Conservation (phyloP, 108 stramenopile genomes). For the Nitzschia inconspicua region DNA sequence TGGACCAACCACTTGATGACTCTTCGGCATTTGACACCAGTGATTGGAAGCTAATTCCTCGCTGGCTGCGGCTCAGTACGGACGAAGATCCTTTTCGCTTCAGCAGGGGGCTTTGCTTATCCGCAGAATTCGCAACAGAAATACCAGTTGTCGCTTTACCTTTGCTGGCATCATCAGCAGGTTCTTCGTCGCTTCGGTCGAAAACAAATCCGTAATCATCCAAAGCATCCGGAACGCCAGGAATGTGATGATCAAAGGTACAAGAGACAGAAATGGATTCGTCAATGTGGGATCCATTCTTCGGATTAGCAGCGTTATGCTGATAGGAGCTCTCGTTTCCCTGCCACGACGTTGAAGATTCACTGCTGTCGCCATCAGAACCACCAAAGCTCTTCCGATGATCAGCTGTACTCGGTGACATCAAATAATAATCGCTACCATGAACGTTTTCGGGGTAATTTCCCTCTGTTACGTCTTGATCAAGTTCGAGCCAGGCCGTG, state of each 20-base stretch:
- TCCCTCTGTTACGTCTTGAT: conserved; percentile 22
- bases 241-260: not conserved
- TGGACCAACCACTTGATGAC: conserved; percentile 7
- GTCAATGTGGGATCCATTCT: not conserved
- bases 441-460: not conserved
- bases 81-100: too few relatives aligned
- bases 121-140: too few relatives aligned
- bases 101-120: too few relatives aligned
- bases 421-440: conserved; percentile 21
- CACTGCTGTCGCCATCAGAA: not conserved
- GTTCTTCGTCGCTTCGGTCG: conserved; percentile 24
- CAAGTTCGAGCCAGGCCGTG: conserved; percentile 93
- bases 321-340: not conserved
- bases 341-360: not conserved
- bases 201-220: conserved; percentile 49
- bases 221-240: conserved; percentile 4
- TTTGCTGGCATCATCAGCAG: not conserved
- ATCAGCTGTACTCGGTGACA: not conserved
- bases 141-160: not conserved
- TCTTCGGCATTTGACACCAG: conserved; percentile 17
- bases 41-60: conserved; percentile 2
- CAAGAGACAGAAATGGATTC: conserved; percentile 11
- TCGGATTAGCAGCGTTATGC: conserved; percentile 2
- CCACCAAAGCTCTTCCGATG: not conserved
- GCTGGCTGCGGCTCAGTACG: not conserved